Base-by-base conservation (phyloP, 257 asterid species). In the Leonotis leonurus region DNA sequence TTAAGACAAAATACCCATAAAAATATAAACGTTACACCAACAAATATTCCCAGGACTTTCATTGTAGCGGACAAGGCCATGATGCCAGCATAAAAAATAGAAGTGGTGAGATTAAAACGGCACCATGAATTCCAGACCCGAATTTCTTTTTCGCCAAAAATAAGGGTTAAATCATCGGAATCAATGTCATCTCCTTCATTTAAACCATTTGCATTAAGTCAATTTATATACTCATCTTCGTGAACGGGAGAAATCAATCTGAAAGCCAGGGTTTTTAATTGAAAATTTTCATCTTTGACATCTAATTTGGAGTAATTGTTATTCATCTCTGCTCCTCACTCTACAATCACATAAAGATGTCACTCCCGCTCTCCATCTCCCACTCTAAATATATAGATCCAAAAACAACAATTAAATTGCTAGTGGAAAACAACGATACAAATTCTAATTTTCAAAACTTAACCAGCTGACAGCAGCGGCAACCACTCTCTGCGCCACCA, bases 31-130 rank as follows among this genome's bases (percentile, higher is more conserved):
- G 83, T 51, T 55, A 87, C 64, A 14, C 99, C 99, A 56, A 82
- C 32, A 67, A 67, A 75, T 18, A 93, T 44, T 10, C 99, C 99
- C 73, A 93, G 61, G 58, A 93, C 95, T 64, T 89, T 89, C 97
- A 89, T 87, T 0, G 99, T 78, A 39, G 97, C 97, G 3, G 99
- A 96, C 70, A 93, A 69, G 65, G 99, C 97, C 99, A 93, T 93
- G 62, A 93, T 85, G 60, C 99, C 99, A 24, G 99, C 99, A 59
- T 97, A 97, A 43, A 93, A 78, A 44, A 93, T 74, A 3, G 94
- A 73, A 1, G 99, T 93, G 12, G 99, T 85, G 74, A 93, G 97
- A 75, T 93, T 93, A 49, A 89, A 33, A 93, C 94, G 55, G 99
- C 99, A 25, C 96, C 94, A 74, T 70, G 73, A 39, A 89, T 64